Conservation (phyloP, 2,329 filamentous ascomycete species). For the Colletotrichum lentis region DNA sequence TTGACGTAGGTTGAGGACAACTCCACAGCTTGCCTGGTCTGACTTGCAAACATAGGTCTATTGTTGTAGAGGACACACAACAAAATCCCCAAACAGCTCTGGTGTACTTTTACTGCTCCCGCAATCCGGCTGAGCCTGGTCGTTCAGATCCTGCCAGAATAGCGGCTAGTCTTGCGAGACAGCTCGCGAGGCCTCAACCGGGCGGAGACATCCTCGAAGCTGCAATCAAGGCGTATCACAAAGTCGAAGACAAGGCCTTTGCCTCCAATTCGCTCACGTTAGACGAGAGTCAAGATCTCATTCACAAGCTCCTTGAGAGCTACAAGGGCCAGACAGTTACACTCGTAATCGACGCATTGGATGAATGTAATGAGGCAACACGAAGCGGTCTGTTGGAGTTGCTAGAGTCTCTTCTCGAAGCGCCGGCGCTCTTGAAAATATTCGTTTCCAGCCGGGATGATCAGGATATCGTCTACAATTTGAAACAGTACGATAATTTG, state of each 20-base stretch:
- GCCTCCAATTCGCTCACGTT: background rate
- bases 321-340: conserved; percentile 7
- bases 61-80: conserved; percentile 14
- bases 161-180: conserved; percentile 22
- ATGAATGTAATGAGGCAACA: conserved; percentile 18
- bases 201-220: background rate
- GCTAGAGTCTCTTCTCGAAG: conserved; percentile 16
- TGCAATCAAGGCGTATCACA: background rate
- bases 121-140: conserved; percentile 23
- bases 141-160: conserved; percentile 24
- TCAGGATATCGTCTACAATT: conserved; percentile 28
- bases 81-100: background rate
- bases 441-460: conserved; percentile 33
- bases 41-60: background rate
- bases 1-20: conserved; percentile 6
- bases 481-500: conserved; percentile 9
- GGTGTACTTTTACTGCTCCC: conserved; percentile 34
- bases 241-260: background rate
- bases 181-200: conserved; percentile 7
- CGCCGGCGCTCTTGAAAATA: conserved; percentile 22
- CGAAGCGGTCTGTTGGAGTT: conserved; percentile 9
- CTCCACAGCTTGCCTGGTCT: fast-evolving
- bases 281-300: conserved; percentile 3
- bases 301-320: conserved; percentile 12
- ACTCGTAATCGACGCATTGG: conserved; percentile 27